These are phyloP conservation scores for Pseudocohnilembus persalinus DNA, from an alignment of 169 alveolate genomes.

Conservation along the genomic window DNA sequence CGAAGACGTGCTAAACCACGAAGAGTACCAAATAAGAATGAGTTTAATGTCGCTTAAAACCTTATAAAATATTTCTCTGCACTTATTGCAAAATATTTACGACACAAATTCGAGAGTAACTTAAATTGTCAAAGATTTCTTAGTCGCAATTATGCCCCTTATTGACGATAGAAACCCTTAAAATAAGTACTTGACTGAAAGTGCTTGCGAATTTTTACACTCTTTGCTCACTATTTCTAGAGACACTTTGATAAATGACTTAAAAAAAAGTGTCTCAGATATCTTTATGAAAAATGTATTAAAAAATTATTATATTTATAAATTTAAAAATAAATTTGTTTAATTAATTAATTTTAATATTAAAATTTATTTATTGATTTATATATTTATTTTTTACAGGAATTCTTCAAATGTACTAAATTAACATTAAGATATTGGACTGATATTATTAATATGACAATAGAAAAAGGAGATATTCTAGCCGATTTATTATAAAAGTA, in stretches of 20 bases:
- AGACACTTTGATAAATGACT: neutral
- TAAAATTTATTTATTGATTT: too few species aligned
- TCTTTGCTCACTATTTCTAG: neutral
- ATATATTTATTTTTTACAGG: slow-evolving; percentile 15
- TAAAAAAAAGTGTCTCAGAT: slow-evolving; percentile 10
- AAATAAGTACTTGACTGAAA: neutral
- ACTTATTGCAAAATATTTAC: neutral
- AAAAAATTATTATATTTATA: neutral
- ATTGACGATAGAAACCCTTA: neutral
- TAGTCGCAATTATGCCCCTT: neutral
- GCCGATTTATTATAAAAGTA: slow-evolving; percentile 30
- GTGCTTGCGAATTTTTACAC: neutral
- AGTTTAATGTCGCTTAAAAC: neutral
- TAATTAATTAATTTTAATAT: too few species aligned
- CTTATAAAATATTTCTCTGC: neutral
- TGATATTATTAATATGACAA: slow-evolving; percentile 35
- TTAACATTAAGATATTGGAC: slow-evolving; percentile 37
- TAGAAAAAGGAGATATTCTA: slow-evolving; percentile 13
- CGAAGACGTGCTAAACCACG: neutral
- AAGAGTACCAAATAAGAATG: neutral
- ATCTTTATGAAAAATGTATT: slow-evolving; percentile 13
- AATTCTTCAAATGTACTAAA: slow-evolving; percentile 25
- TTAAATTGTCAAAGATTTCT: neutral
- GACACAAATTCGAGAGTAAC: neutral
- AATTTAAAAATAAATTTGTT: neutral